Evolutionary conservation across 257 asterid genomes (phyloP), one percentile per base, ranked within the genome.

Genomic region (Solanum virginianum): DNA sequence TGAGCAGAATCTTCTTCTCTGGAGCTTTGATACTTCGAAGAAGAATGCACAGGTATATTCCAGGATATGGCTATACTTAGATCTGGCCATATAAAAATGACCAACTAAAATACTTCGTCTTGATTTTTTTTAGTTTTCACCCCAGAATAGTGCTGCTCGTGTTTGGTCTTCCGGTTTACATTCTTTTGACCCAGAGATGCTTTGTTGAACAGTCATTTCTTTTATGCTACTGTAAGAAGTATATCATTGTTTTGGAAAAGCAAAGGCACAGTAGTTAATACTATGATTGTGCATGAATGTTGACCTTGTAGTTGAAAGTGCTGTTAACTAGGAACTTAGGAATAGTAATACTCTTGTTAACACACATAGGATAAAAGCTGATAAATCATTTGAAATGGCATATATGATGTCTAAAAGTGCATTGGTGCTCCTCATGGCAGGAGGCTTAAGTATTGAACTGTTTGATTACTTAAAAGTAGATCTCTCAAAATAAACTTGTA

Each of bases 11-110:
- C 93, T 96, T 86, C 87, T 91, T 39, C 86, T 97, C 43, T 97
- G 98, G 99, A 90, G 94, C 92, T 89, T 97, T 71, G 97, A 95
- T 86, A 90, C 94, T 80, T 91, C 97, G 83, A 97, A 94, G 92
- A 95, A 95, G 92, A 87, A 95, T 83, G 98, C 99, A 85, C 98
- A 92, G 97, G 98, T 97, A 91, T 84, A 86, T 49, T 77, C 84
- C 65, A 53, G 82, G 32, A 26, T 26, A 77, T 77, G 26, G 65
- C 10, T 51, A 70, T 70, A 53, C 47, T 51, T 51, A 15, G 24
- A 6, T 75, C 62, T 51, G 62, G 12, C 63, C 81, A 47, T 45
- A 13, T 47, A 74, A 13, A 26, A 22, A 47, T 47, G 41, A 74
- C 81, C 81, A 74, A 47, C 39, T 74, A 74, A 45, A 22, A 8